Base-by-base conservation (phyloP, 2,329 filamentous ascomycete species). In the Rosellinia necatrix region DNA sequence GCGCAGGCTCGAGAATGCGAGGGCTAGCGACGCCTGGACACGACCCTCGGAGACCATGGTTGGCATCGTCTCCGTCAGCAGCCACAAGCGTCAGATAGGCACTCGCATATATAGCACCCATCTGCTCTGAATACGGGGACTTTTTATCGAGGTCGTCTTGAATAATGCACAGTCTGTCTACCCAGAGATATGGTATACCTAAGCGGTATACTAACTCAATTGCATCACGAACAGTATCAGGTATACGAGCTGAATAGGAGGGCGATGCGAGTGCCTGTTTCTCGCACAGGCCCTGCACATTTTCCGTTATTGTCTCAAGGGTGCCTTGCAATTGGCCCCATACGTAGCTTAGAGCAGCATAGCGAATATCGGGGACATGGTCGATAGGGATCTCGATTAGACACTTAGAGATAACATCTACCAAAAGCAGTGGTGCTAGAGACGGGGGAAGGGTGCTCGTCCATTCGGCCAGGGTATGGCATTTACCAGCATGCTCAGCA, bases 21-120 rank as follows among this genome's bases (percentile, higher is more conserved):
- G 52, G 52, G 13, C 32, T 12, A 12, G 50, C 34, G 8, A 55
- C 29, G 3, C 44, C 52, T n/a, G 22, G 38, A 21, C 37, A 40
- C 4, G 46, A 49, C 19, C 44, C 50, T 40, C 29, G 25, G 4
- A 53, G 41, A 7, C 50, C 50, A 19, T 43, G 38, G 13, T 55
- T 27, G 3, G 38, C 35, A 37, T 42, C 38, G 12, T 9, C 15
- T 6, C 35, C 52, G 13, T 49, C 46, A 7, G 38, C 35, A n/a
- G 52, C 52, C 5, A 55, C 22, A 4, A 49, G 37, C 12, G 52
- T 55, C n/a, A 49, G 7, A 24, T 55, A 49, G 17, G 44, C 37
- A 37, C 43, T 49, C 12, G 38, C 25, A 32, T 38, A 55, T 27
- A 55, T 49, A 3, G 32, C 19, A 21, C 52, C 44, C 43, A 55